phyloP scores from a whole-genome alignment of 2,329 filamentous ascomycete species.

The Fusarium succisae region DNA sequence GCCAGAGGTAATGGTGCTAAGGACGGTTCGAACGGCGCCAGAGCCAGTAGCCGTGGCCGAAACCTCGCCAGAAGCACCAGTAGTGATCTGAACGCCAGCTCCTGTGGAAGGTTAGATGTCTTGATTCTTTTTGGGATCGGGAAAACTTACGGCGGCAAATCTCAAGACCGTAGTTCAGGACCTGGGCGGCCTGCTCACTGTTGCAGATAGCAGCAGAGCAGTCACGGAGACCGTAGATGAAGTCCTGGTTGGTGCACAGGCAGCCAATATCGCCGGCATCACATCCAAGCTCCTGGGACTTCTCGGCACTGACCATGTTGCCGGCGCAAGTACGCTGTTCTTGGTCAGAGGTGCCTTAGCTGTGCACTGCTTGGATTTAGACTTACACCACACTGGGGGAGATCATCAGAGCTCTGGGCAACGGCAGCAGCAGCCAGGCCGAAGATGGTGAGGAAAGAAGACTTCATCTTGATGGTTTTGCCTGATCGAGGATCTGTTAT shows the following conservation, averaged over 20 bases:
- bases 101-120: constrained; percentile 36
- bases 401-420: constrained; percentile 53
- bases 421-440: constrained; percentile 52
- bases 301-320: constrained; percentile 58
- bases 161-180: constrained; percentile 51
- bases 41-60: constrained; percentile 31
- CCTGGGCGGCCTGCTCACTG: constrained; percentile 47
- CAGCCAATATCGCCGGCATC: constrained; percentile 52
- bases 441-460: constrained; percentile 54
- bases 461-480: constrained; percentile 60
- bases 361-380: background rate
- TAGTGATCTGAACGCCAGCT: constrained; percentile 50
- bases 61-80: constrained; percentile 36
- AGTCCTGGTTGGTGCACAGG: constrained; percentile 59
- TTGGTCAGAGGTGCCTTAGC: constrained; percentile 11
- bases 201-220: constrained; percentile 58
- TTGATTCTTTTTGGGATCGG: background rate
- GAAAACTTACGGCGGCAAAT: constrained; percentile 51
- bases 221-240: constrained; percentile 61
- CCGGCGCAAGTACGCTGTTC: constrained; percentile 59
- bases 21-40: constrained; percentile 48
- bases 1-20: constrained; percentile 50
- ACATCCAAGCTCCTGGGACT: constrained; percentile 59
- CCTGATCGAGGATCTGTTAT: constrained; percentile 27
- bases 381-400: constrained; percentile 65